Percentiles rank a stretch among this genome's conserved stretches.
phyloP scores from a whole-genome alignment of 1,284 basidiomycete genomes.

The Hemileia vastatrix region DNA sequence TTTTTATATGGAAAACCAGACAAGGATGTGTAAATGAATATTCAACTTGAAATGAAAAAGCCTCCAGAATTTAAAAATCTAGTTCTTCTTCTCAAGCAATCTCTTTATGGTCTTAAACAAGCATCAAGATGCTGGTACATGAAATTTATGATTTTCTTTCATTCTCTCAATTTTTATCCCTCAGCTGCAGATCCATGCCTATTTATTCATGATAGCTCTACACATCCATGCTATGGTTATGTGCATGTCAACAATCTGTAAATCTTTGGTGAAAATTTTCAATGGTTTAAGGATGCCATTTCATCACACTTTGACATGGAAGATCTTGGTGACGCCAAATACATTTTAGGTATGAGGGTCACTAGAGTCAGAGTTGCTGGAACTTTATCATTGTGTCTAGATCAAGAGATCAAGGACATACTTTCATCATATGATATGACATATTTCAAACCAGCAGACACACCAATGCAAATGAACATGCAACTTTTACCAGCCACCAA shows the following conservation, averaged over 20 bases:
- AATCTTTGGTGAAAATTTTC: not conserved
- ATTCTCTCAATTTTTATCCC: not conserved
- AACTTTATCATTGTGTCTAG: not conserved
- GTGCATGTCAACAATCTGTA: not conserved
- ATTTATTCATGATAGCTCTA: too few relatives aligned
- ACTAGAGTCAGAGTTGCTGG: too few relatives aligned
- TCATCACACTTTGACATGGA: not conserved
- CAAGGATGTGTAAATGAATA: too few relatives aligned
- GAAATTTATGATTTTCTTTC: not conserved
- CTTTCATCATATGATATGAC: not conserved
- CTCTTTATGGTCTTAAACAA: slow-evolving; percentile 1
- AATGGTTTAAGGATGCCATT: not conserved
- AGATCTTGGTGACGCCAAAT: not conserved
- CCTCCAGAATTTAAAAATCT: too few relatives aligned
- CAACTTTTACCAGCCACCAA: not conserved
- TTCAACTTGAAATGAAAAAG: too few relatives aligned
- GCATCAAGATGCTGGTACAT: not conserved
- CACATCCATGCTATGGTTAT: too few relatives aligned
- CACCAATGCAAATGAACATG: not conserved
- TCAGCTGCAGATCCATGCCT: not conserved
- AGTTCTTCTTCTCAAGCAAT: slow-evolving; percentile 1
- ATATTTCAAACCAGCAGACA: not conserved
- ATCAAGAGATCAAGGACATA: not conserved
- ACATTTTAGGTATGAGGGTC: not conserved
- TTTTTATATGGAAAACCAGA: slow-evolving; percentile 48